Percentiles rank a stretch among this genome's conserved stretches.
Conservation (phyloP, 768 basidiomycete species). For the Termitomyces bulborhizus region DNA sequence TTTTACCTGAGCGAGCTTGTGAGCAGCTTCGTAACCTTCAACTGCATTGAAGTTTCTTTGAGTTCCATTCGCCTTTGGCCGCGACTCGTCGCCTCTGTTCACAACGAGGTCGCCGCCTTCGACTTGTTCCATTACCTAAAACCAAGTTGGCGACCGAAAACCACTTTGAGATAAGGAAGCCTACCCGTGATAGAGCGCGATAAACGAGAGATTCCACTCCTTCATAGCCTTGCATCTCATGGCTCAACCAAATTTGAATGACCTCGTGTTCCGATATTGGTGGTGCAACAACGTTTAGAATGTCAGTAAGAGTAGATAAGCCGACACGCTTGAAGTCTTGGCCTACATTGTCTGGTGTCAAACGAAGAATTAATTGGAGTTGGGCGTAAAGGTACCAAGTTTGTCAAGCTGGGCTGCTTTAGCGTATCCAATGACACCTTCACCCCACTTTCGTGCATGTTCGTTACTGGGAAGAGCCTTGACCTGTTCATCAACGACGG, state of each 20-base stretch:
- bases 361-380: neutral
- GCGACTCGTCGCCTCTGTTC: constrained; percentile 74
- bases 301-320: constrained; percentile 82
- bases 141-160: neutral
- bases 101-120: constrained; percentile 89
- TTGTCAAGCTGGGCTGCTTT: constrained; percentile 89
- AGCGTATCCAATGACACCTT: constrained; percentile 81
- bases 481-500: constrained; percentile 90
- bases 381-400: constrained; percentile 48
- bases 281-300: constrained; percentile 94
- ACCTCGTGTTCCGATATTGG: constrained; percentile 99
- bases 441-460: constrained; percentile 84
- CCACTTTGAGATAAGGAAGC: constrained; percentile 16
- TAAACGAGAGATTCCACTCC: constrained; percentile 95
- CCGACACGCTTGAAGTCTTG: constrained; percentile 88
- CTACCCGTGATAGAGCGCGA: constrained; percentile 72
- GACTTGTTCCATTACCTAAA: constrained; percentile 88
- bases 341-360: constrained; percentile 6
- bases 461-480: constrained; percentile 83
- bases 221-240: constrained; percentile 96
- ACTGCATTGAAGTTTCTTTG: constrained; percentile 74
- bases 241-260: constrained; percentile 91
- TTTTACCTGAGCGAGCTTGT: constrained; percentile 77
- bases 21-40: constrained; percentile 77
- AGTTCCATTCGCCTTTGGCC: constrained; percentile 52